Conservation (phyloP, 1,139 yeast genomes). For the Yamadazyma oceani region DNA sequence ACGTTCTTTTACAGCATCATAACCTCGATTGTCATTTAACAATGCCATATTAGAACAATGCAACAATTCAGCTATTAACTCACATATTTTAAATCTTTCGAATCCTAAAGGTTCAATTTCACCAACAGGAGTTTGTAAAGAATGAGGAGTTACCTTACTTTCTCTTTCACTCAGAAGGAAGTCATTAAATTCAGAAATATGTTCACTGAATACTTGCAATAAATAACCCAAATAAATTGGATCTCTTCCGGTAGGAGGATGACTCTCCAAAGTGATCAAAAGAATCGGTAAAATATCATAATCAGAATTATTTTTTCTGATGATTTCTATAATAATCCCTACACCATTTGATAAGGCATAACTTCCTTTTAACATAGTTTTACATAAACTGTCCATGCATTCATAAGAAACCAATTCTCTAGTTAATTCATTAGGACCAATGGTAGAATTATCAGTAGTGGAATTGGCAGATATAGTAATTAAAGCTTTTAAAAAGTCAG, state of each 20-base stretch:
- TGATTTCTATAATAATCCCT: conserved; percentile 91
- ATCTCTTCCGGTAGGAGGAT: conserved; percentile 94
- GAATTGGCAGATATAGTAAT: conserved; percentile 66
- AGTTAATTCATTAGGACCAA: conserved; percentile 95
- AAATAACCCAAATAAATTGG: conserved; percentile 91
- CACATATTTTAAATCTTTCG: conserved; percentile 93
- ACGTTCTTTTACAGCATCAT: conserved; percentile 70
- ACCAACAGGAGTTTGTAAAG: conserved; percentile 57
- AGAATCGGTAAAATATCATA: conserved; percentile 89
- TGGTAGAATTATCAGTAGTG: conserved; percentile 78
- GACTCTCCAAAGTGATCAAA: conserved; percentile 82
- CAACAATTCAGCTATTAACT: conserved; percentile 86
- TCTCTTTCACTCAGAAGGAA: conserved; percentile 27
- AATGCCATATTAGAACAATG: conserved; percentile 98
- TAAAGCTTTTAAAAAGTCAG: conserved; percentile 48
- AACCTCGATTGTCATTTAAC: conserved; percentile 83
- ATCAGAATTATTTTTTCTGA: conserved; percentile 93
- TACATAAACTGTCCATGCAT: conserved; percentile 65
- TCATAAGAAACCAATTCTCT: conserved; percentile 79
- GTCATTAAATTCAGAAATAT: conserved; percentile 64
- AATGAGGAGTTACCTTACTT: conserved; percentile 21
- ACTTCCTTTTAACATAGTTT: conserved; percentile 89
- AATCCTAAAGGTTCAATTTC: conserved; percentile 85
- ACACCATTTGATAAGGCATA: conserved; percentile 94
- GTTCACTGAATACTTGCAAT: conserved; percentile 74